Percentiles rank a stretch among this genome's conserved stretches.
phyloP scores from a whole-genome alignment of 2,329 filamentous ascomycete species.

The Paecilomyces formosus region DNA sequence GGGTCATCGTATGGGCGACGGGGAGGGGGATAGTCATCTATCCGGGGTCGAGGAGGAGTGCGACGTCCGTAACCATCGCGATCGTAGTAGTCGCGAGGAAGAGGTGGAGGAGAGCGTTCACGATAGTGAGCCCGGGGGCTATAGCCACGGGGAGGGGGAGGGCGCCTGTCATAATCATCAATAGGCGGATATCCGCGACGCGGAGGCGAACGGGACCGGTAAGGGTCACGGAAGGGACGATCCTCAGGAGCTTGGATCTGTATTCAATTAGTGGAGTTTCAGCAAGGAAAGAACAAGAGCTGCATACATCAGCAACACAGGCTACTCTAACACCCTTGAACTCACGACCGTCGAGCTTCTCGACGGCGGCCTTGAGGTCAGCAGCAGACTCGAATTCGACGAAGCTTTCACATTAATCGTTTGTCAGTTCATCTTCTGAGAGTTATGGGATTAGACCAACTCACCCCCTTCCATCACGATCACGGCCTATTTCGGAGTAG shows the following conservation, averaged over 20 bases:
- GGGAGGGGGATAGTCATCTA: constrained; percentile 66
- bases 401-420: constrained; percentile 55
- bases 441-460: constrained; percentile 28
- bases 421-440: constrained; percentile 16
- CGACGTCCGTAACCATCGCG: constrained; percentile 70
- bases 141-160: constrained; percentile 69
- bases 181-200: constrained; percentile 59
- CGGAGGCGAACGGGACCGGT: constrained; percentile 74
- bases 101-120: constrained; percentile 67
- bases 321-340: constrained; percentile 86
- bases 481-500: constrained; percentile 91
- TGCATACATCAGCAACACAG: constrained; percentile 77
- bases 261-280: constrained; percentile 18
- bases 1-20: constrained; percentile 54
- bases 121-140: constrained; percentile 82
- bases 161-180: constrained; percentile 79
- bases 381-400: constrained; percentile 94
- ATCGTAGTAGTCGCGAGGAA: constrained; percentile 76
- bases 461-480: constrained; percentile 87
- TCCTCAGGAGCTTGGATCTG: constrained; percentile 67
- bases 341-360: constrained; percentile 87
- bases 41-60: constrained; percentile 68
- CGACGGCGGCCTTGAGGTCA: constrained; percentile 83
- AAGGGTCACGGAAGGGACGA: constrained; percentile 59
- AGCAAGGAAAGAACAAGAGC: constrained; percentile 11